Evolutionary conservation across 2,329 filamentous ascomycete species (phyloP).

Genomic region (Nigrograna mackinnonii): DNA sequence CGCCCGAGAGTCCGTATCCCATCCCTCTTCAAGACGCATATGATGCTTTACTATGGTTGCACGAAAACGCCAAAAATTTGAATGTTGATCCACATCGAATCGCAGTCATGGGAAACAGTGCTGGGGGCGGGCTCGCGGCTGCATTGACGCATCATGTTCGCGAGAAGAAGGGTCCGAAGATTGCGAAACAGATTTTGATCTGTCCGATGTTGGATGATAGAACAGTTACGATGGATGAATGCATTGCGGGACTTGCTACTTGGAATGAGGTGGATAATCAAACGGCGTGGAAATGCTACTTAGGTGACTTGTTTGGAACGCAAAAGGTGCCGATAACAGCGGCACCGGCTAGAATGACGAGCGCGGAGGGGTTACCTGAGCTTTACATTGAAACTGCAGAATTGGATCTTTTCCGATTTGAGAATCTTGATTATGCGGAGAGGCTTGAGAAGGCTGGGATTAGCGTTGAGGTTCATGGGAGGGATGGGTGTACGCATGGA

Average conservation of each 20-base stretch:
- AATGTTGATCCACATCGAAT: constrained; percentile 3
- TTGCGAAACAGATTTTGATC: neutral
- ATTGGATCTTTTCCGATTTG: constrained; percentile 26
- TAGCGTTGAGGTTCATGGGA: constrained; percentile 47
- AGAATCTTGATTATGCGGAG: constrained; percentile 45
- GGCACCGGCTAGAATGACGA: neutral
- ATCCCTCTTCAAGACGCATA: neutral
- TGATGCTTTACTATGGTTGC: neutral
- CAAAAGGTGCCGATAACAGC: neutral
- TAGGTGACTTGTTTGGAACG: neutral
- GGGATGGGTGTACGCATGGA: constrained; percentile 32
- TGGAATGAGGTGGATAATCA: neutral
- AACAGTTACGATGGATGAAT: neutral
- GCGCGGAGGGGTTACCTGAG: neutral
- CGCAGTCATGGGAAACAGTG: constrained; percentile 26
- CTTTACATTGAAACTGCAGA: neutral
- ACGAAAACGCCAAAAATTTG: neutral
- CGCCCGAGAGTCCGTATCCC: neutral
- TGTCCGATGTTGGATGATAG: constrained; percentile 1
- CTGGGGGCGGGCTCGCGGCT: constrained; percentile 27
- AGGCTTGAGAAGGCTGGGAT: constrained; percentile 45
- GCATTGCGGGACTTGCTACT: neutral
- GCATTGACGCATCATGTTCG: neutral
- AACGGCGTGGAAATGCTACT: neutral
- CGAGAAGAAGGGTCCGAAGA: neutral